phyloP scores from a whole-genome alignment of 306 rosid species.

The Quercus cerris region DNA sequence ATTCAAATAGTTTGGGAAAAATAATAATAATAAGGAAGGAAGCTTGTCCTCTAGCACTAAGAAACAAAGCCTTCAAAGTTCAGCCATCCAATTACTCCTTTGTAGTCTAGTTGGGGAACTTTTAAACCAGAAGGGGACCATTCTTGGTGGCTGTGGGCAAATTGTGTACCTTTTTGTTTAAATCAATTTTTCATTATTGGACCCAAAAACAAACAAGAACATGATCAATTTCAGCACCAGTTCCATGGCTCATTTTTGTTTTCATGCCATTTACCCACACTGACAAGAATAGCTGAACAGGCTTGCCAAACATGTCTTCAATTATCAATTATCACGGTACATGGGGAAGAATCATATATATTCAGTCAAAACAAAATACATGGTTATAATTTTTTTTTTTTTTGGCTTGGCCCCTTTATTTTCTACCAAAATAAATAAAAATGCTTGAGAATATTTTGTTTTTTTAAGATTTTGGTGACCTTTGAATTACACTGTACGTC shows the following conservation, averaged over 20 bases:
- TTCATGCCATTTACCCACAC: neutral
- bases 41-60: neutral
- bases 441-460: neutral
- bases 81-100: neutral
- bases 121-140: slow-evolving; percentile 17
- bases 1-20: too few relatives aligned
- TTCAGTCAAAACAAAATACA: too few relatives aligned
- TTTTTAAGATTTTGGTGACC: neutral
- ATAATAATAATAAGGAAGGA: too few relatives aligned
- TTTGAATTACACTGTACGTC: neutral
- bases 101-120: neutral
- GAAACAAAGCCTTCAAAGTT: neutral
- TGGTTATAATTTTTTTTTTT: too few relatives aligned
- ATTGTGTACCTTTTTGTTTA: slow-evolving; percentile 13
- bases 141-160: neutral
- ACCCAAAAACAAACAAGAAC: slow-evolving; percentile 6
- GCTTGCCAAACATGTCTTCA: too few relatives aligned
- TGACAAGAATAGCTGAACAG: too few relatives aligned
- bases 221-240: neutral
- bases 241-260: neutral
- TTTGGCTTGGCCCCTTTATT: too few relatives aligned
- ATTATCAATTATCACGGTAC: too few relatives aligned
- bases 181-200: slow-evolving; percentile 7
- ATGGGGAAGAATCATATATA: too few relatives aligned
- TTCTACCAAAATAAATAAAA: too few relatives aligned